Evolutionary conservation across 169 alveolate genomes (phyloP).

Genomic region (Eimeria sp.): DNA sequence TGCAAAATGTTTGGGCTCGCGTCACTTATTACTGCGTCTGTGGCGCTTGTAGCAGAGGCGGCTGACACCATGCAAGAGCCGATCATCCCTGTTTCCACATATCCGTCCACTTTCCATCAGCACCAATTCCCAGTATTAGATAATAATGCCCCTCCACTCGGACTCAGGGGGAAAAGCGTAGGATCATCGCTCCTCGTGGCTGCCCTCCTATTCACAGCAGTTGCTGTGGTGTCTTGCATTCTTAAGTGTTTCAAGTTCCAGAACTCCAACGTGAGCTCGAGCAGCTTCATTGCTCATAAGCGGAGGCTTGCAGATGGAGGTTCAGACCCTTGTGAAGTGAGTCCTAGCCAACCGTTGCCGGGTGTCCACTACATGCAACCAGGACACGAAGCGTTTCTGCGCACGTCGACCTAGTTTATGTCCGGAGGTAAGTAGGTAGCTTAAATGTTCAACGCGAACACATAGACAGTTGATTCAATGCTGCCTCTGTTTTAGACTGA

Average conservation of each 20-base stretch:
- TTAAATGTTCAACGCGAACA: too few species aligned
- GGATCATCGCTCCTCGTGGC: background rate
- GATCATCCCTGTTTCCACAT: background rate
- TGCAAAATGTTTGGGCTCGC: too few species aligned
- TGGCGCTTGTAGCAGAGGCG: too few species aligned
- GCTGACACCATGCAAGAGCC: too few species aligned
- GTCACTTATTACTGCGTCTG: too few species aligned
- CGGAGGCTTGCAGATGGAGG: background rate
- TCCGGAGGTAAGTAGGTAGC: background rate
- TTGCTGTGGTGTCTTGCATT: background rate
- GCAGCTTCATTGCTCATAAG: background rate
- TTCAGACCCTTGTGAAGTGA: background rate
- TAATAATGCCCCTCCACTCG: background rate
- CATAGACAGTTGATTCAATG: background rate
- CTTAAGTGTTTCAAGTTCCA: background rate
- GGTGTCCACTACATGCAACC: background rate
- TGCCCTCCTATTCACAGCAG: background rate
- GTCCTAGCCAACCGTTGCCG: background rate
- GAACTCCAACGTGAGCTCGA: background rate
- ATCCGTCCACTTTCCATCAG: background rate
- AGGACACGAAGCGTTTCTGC: background rate
- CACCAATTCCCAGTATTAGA: background rate
- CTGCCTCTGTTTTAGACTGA: background rate
- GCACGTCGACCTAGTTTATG: background rate
- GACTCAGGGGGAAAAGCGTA: background rate